phyloP scores from a whole-genome alignment of 306 rosid species.

The Rubus parviflorus region DNA sequence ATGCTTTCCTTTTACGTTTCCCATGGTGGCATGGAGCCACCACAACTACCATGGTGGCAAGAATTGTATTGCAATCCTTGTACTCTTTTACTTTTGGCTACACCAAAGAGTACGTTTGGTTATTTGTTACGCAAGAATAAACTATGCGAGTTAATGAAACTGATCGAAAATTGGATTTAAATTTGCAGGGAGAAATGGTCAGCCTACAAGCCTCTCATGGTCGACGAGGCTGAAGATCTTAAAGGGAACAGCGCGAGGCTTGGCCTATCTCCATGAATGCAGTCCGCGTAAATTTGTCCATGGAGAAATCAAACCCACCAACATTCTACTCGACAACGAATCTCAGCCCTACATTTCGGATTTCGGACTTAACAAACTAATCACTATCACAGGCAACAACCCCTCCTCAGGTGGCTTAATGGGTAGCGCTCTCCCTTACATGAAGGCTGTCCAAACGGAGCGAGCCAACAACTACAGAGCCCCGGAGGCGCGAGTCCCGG shows the following conservation, averaged over 20 bases:
- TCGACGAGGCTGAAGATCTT: slow-evolving; percentile 68
- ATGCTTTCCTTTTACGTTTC: slow-evolving; percentile 4
- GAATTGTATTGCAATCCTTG: slow-evolving; percentile 11
- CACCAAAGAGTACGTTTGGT: background rate
- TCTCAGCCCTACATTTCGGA: slow-evolving; percentile 78
- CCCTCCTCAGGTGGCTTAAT: slow-evolving; percentile 90
- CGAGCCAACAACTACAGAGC: slow-evolving; percentile 69
- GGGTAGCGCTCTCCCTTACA: slow-evolving; percentile 87
- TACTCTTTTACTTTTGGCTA: background rate
- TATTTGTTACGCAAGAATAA: slow-evolving; percentile 8
- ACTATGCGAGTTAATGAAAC: background rate
- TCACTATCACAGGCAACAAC: slow-evolving; percentile 83
- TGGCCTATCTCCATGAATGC: slow-evolving; percentile 97
- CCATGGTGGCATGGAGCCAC: slow-evolving; percentile 9
- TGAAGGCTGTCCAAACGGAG: slow-evolving; percentile 70
- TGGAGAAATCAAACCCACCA: slow-evolving; percentile 92
- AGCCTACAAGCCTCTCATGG: slow-evolving; percentile 76
- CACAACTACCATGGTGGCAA: background rate
- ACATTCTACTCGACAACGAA: slow-evolving; percentile 80
- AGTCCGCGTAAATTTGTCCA: slow-evolving; percentile 97
- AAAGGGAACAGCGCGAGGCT: slow-evolving; percentile 88
- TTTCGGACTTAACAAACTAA: slow-evolving; percentile 79
- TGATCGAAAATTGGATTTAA: background rate
- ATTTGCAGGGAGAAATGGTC: slow-evolving; percentile 71
- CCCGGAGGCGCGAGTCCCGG: slow-evolving; percentile 74